Percentiles rank a stretch among this genome's conserved stretches.
phyloP scores from a whole-genome alignment of 768 basidiomycete species.

The Suillus tomentosus region DNA sequence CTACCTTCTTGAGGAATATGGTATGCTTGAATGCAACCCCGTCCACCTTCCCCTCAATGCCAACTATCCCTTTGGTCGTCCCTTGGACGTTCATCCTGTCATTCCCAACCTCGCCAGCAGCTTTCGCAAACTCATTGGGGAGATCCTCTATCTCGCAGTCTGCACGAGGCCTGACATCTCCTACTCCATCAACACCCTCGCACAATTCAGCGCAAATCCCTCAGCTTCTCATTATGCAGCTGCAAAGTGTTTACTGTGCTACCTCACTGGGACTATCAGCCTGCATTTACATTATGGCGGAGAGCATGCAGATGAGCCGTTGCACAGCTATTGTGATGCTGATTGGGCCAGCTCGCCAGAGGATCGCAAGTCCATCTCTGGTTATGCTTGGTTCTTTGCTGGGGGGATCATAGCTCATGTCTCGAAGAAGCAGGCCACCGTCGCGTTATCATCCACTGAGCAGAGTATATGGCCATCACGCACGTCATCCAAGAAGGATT shows the following conservation, averaged over 20 bases:
- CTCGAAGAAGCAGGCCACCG: too few species aligned
- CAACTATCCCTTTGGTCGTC: neutral
- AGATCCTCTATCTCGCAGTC: neutral
- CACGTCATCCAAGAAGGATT: too few species aligned
- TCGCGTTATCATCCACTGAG: too few species aligned
- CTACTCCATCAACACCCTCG: neutral
- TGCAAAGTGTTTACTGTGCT: neutral
- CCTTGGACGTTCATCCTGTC: neutral
- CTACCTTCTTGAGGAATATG: conserved; percentile 34
- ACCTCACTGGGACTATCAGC: neutral
- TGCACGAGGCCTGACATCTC: neutral
- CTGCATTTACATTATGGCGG: neutral
- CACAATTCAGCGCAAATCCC: neutral
- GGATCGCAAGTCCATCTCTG: neutral
- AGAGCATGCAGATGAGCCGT: neutral
- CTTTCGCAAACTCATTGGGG: neutral
- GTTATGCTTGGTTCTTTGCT: neutral
- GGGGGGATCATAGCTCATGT: neutral
- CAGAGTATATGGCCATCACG: too few species aligned
- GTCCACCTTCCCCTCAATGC: neutral
- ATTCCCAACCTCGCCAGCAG: neutral
- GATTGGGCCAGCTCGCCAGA: neutral
- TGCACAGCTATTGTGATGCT: neutral
- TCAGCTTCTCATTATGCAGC: neutral
- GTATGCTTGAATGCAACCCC: conserved; percentile 17